Conservation (phyloP, 78 protist species). For the Dictyostelium purpureum region DNA sequence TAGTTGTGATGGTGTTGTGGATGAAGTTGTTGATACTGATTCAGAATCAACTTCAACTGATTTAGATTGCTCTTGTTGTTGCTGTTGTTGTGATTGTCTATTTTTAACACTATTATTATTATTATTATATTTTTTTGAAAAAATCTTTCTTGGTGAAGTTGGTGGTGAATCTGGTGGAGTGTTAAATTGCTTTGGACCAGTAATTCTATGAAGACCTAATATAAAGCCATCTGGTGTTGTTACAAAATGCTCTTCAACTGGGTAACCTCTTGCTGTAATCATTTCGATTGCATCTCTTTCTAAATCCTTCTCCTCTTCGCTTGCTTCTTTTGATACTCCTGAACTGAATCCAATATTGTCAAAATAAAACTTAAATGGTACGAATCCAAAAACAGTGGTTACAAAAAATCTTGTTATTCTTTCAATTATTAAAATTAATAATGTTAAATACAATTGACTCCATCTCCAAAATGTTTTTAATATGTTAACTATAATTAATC, state of each 20-base stretch:
- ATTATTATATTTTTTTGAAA: too few relatives aligned
- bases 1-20: neutral
- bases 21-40: neutral
- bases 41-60: neutral
- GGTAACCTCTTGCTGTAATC: slow-evolving; percentile 72
- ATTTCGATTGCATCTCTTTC: slow-evolving; percentile 73
- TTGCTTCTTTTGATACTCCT: neutral
- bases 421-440: slow-evolving; percentile 22
- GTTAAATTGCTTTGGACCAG: slow-evolving; percentile 43
- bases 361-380: slow-evolving; percentile 54
- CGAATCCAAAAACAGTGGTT: slow-evolving; percentile 14
- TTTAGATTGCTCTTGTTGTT: neutral
- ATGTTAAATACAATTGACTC: slow-evolving; percentile 67
- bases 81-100: neutral
- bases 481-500: slow-evolving; percentile 20
- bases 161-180: slow-evolving; percentile 74
- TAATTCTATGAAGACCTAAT: slow-evolving; percentile 72
- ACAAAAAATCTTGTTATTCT: slow-evolving; percentile 29
- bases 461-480: slow-evolving; percentile 63
- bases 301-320: slow-evolving; percentile 31
- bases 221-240: slow-evolving; percentile 77
- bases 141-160: slow-evolving; percentile 55
- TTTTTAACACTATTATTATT: neutral
- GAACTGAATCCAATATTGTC: neutral
- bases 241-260: slow-evolving; percentile 76